A percentile compares a stretch with the other conserved stretches of the same genome.
phyloP scores from a whole-genome alignment of 2,329 filamentous ascomycete genomes.

The Cladophialophora immunda region DNA sequence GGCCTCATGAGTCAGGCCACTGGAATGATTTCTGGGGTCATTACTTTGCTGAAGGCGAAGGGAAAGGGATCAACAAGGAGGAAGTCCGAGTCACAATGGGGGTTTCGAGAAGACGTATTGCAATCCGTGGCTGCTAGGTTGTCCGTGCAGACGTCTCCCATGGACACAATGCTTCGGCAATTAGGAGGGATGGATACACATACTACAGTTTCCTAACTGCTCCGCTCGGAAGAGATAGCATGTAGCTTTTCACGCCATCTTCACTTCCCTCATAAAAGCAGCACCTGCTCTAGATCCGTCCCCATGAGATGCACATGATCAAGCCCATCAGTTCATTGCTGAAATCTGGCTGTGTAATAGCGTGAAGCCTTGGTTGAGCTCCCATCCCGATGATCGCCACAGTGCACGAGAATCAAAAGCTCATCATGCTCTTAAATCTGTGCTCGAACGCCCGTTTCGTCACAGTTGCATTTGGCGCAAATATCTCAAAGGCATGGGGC shows the following conservation, averaged over 20 bases:
- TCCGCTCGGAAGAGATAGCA: neutral
- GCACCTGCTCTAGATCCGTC: neutral
- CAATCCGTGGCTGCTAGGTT: neutral
- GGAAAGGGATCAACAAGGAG: neutral
- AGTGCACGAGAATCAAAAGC: constrained; percentile 9
- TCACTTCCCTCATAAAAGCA: neutral
- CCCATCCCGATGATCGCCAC: neutral
- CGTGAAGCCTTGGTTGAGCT: neutral
- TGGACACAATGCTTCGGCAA: neutral
- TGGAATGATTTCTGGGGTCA: neutral
- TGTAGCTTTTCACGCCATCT: neutral
- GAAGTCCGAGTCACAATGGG: neutral
- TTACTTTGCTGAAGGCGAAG: neutral
- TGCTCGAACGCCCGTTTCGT: constrained; percentile 34
- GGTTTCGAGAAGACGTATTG: too few relatives aligned
- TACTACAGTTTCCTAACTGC: neutral
- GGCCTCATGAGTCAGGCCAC: neutral
- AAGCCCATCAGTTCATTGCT: neutral
- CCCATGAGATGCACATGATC: neutral
- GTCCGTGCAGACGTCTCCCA: neutral
- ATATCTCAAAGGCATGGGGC: constrained; percentile 53
- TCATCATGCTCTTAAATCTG: constrained; percentile 33
- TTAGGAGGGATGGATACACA: neutral
- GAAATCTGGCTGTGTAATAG: neutral
- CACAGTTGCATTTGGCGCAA: constrained; percentile 35